Base-by-base conservation (phyloP, 1,139 yeast genomes). In the Candida dubliniensis region DNA sequence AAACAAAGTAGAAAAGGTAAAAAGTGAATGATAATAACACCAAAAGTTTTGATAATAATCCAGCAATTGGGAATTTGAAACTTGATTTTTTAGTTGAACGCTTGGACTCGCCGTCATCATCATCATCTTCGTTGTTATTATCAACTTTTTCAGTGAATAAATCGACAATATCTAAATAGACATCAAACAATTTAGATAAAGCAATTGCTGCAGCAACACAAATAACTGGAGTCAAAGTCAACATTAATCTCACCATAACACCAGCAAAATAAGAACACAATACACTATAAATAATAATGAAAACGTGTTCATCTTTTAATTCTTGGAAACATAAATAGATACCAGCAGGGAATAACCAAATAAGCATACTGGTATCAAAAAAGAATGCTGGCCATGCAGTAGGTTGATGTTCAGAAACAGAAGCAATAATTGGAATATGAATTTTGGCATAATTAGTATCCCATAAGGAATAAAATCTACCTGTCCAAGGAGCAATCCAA, bases 381-480 rank as follows among this genome's bases (percentile, higher is more conserved):
- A 89, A 93, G 68, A 93, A 95, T 9, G 97, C 83, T 11, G 99
- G 96, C 99, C 99, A 95, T 10, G 99, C 96, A 23, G 99, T 93
- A 47, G 99, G 99, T 74, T 95, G 99, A 74, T 95, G 99, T 71
- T 95, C 99, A 11, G 96, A 88, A 41, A 95, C 99, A 2, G 98
- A 91, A 1, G 99, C 99, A 67, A 95, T 95, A 62, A 95, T 95
- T 42, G 99, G 99, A 58, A 95, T 95, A 64, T 95, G 99, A 54
- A 93, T 87, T 73, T 90, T 93, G 51, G 99, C 99, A 60, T 95
- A 95, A 63, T 80, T 87, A 4, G 99, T 93, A 65, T 95, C 99
- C 99, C 99, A 95, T 55, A 95, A 74, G 4, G 98, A 91, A 71
- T 95, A 95, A 74, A 95, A 95, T 67, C 99, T 86, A 53, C 99